Evolutionary conservation across 148 eudicot species (phyloP), one percentile per base, ranked within the genome.

Genomic region (Fallopia convolvulus): DNA sequence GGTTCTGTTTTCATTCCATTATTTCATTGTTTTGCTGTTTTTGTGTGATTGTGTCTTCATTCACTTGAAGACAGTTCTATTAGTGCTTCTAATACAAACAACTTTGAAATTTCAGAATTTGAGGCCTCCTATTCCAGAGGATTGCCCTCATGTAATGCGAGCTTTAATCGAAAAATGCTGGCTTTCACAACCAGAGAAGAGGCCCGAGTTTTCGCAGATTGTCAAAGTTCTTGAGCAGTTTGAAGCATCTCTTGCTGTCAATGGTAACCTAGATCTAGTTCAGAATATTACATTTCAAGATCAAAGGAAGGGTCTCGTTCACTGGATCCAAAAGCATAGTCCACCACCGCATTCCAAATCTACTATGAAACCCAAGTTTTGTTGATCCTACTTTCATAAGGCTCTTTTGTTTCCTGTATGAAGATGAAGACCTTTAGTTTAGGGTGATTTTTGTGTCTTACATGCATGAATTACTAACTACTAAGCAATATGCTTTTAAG

Each of bases 141-240:
- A 84, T 77, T 94, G 98, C 75, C 92, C 93, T 13, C 77, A 86
- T 49, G 88, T 89, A n/a, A 87, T 94, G 94, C 83, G 79, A 84
- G 89, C 93, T 49, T 78, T 94, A 65, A 92, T 94, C 18, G 94
- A 90, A 75, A 97, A 89, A 83, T 94, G 98, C 75, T 94, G 98
- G 98, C 88, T 86, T n/a, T 47, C 79, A 33, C 88, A 87, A 41
- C 92, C 98, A 0, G 97, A 94, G 15, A 92, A 92, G 76, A 88
- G 98, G 84, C 98, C 97, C 1, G 95, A 92, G 77, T 94, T 94
- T 84, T 92, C 93, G 90, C 97, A 94, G 85, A 72, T 94, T 40
- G 97, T 90, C 79, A 88, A 90, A 83, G 89, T 94, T 7, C 82
- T 94, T 12, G 95, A 94, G 82, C 84, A 87, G 81, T 93, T 91